Percentiles rank a stretch among this genome's conserved stretches.
Evolutionary conservation across 2,329 filamentous ascomycete genomes (phyloP).

Genomic region (Xylaria sp.): DNA sequence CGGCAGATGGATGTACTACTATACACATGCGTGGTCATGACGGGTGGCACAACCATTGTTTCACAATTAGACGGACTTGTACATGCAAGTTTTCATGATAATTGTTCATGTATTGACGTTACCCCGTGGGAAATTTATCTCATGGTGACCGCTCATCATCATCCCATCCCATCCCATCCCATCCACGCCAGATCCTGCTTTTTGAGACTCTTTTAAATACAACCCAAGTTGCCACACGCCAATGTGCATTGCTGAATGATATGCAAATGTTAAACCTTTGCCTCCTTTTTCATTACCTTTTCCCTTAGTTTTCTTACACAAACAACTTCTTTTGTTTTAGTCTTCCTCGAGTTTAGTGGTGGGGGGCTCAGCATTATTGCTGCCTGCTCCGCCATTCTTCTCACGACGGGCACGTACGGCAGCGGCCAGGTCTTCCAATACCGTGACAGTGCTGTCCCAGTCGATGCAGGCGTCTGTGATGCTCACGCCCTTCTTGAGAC

Average conservation of each 20-base stretch:
- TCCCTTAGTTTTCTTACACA: no score
- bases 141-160: neutral
- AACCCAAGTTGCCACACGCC: neutral
- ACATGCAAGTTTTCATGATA: neutral
- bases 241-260: neutral
- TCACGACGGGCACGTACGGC: slow-evolving; percentile 78
- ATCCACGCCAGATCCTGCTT: slow-evolving; percentile 13
- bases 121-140: neutral
- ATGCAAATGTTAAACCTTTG: neutral
- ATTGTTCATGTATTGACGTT: neutral
- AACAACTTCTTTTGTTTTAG: slow-evolving; percentile 36
- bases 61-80: neutral
- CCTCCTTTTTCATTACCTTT: neutral
- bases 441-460: slow-evolving; percentile 84
- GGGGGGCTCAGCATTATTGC: slow-evolving; percentile 43
- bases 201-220: neutral
- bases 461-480: slow-evolving; percentile 97
- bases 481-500: slow-evolving; percentile 85
- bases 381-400: slow-evolving; percentile 47
- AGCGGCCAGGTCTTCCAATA: slow-evolving; percentile 84
- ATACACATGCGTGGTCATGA: neutral
- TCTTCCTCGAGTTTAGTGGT: slow-evolving; percentile 60
- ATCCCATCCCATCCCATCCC: slow-evolving; percentile 4
- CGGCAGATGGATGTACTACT: neutral
- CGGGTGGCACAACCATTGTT: neutral